Evolutionary conservation across 2,329 filamentous ascomycete species (phyloP).

Genomic region (Colletotrichum limetticola): DNA sequence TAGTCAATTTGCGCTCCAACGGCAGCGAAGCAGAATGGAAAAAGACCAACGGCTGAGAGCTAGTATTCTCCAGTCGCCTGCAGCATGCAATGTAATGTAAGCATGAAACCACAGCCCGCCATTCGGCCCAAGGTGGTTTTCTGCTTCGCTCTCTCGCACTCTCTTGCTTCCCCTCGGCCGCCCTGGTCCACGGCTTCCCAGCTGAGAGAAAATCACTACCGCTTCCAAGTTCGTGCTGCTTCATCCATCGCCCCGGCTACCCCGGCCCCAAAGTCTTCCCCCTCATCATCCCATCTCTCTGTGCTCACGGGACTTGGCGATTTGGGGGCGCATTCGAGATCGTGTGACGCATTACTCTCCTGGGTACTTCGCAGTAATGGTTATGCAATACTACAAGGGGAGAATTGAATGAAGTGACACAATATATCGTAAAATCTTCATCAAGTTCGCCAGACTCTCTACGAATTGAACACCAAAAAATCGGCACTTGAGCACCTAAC

Average conservation of each 20-base stretch:
- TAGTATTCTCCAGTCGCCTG: background rate
- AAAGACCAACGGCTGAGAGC: background rate
- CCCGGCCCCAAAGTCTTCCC: background rate
- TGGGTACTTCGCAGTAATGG: no score
- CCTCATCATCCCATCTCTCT: slow-evolving; percentile 17
- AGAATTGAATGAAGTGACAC: background rate
- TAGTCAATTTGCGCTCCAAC: background rate
- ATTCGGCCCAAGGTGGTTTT: slow-evolving; percentile 13
- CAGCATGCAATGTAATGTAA: slow-evolving; percentile 31
- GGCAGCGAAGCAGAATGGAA: background rate
- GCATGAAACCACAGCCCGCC: slow-evolving; percentile 23
- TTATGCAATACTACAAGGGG: no score
- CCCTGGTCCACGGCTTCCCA: background rate
- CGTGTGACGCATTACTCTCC: slow-evolving; percentile 6
- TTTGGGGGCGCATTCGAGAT: slow-evolving; percentile 7
- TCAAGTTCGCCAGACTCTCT: background rate
- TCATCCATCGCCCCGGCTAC: background rate
- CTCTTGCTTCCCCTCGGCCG: background rate
- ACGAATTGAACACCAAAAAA: background rate
- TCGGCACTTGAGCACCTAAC: background rate
- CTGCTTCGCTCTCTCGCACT: background rate
- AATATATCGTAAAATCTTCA: background rate
- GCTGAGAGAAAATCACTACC: background rate
- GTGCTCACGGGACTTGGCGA: slow-evolving; percentile 18
- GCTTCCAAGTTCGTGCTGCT: background rate